Evolutionary conservation across 2,329 filamentous ascomycete species (phyloP).

Genomic region (Camillea tinctor): DNA sequence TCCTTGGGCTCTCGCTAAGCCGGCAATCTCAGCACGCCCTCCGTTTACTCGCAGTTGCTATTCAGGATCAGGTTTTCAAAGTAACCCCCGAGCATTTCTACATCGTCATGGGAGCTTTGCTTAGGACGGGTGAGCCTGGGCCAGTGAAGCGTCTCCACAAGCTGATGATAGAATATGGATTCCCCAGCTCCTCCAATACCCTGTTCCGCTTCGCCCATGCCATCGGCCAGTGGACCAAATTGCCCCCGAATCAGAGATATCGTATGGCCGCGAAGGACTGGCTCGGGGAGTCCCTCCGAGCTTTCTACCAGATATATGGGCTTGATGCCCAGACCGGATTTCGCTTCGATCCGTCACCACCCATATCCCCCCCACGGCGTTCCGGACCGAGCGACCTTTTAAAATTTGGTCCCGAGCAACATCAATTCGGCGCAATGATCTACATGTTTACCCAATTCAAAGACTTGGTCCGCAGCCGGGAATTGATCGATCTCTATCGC

Average conservation of each 20-base stretch:
- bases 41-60: constrained; percentile 44
- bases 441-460: constrained; percentile 42
- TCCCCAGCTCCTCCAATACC: constrained; percentile 43
- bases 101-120: constrained; percentile 52
- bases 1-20: constrained; percentile 48
- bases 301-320: constrained; percentile 34
- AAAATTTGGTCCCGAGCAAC: constrained; percentile 19
- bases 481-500: constrained; percentile 56
- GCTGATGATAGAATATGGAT: constrained; percentile 42
- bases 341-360: constrained; percentile 7
- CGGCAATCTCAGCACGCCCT: constrained; percentile 51
- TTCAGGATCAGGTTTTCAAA: constrained; percentile 44
- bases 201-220: constrained; percentile 44
- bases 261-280: constrained; percentile 22
- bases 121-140: constrained; percentile 44
- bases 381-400: constrained; percentile 17
- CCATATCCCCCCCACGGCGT: background rate
- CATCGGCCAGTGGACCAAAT: constrained; percentile 35
- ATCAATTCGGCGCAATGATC: constrained; percentile 41
- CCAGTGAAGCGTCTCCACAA: constrained; percentile 41
- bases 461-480: constrained; percentile 53
- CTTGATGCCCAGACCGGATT: constrained; percentile 9
- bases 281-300: constrained; percentile 35
- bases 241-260: constrained; percentile 21
- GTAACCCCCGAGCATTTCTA: constrained; percentile 50